Base-by-base conservation (phyloP, 805 yeast genomes). In the Ogataea paraovalis region DNA sequence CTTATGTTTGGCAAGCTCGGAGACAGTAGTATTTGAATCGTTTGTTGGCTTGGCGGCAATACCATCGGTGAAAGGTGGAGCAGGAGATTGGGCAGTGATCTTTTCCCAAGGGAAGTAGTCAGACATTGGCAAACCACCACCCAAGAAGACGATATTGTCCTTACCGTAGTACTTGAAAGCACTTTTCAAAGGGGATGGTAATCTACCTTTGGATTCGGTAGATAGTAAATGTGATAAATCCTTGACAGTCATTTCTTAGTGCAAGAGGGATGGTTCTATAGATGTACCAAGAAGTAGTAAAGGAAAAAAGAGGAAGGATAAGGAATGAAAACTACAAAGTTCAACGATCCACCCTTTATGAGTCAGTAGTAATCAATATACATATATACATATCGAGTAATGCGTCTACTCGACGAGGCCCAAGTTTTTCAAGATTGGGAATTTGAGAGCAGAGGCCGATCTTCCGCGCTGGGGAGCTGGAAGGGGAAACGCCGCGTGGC, bases 111-210 rank as follows among this genome's bases (percentile, higher is more conserved):
- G 98, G 78, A 92, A 92, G 69, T 87, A 86, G 53, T 86, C 92
- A 22, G 96, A 72, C 65, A 88, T 71, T 13, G 99, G 99, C 58
- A 92, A 78, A 7, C 99, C 99, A 59, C 98, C 99, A 46, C 97
- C 98, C 47, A 92, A 78, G 64, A 90, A 91, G 47, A 89, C 82
- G 62, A 94, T 74, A 45, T 83, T 80, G 30, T 96, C 96, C 53
- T 79, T 76, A 39, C 73, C 71, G 61, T 73, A 85, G 72, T 86
- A 85, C 62, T 81, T 82, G 74, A 92, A 88, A 16, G 96, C 95
- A 36, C 80, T 70, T 71, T 94, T 92, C 68, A 92, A 76, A 13
- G 88, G 84, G 12, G 97, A 89, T 32, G 85, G 80, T 43, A 76
- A 71, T 71, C 98, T 85, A 14, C 84, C 70, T 53, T 75, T 75